These are phyloP conservation scores for Penicillium pulvis DNA, from an alignment of 495 filamentous ascomycete genomes.

Conservation along the genomic window DNA sequence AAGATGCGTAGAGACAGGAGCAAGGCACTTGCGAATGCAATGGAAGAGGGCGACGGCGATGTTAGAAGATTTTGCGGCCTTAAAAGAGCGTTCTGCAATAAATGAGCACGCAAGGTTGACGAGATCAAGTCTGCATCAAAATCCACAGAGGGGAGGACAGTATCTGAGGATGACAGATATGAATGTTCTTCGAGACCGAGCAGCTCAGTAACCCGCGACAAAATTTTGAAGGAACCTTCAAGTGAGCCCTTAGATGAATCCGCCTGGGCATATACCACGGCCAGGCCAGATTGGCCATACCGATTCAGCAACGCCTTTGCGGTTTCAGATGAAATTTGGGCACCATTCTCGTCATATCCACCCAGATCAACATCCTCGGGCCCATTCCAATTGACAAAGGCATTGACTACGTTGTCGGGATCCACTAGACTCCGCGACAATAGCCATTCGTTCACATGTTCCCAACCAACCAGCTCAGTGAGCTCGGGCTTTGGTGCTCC, in stretches of 20 bases:
- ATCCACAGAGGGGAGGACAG: constrained; percentile 32
- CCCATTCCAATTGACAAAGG: constrained; percentile 76
- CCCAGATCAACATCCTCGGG: constrained; percentile 79
- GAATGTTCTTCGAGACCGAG: constrained; percentile 57
- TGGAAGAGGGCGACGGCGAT: constrained; percentile 58
- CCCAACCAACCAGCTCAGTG: constrained; percentile 59
- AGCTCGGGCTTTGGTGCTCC: constrained; percentile 23
- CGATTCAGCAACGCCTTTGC: constrained; percentile 54
- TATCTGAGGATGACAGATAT: constrained; percentile 33
- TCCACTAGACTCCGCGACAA: constrained; percentile 59
- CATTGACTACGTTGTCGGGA: constrained; percentile 53
- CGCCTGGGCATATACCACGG: constrained; percentile 69
- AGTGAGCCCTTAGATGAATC: constrained; percentile 60
- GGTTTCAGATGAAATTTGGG: constrained; percentile 54
- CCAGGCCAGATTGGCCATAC: constrained; percentile 74
- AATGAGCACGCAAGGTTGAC: constrained; percentile 45
- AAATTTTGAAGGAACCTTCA: constrained; percentile 61
- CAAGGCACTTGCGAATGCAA: constrained; percentile 65
- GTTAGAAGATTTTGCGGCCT: constrained; percentile 67
- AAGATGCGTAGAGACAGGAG: constrained; percentile 69
- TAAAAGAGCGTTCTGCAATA: constrained; percentile 61
- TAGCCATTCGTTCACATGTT: constrained; percentile 81
- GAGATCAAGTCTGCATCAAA: constrained; percentile 42
- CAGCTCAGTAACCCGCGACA: constrained; percentile 60
- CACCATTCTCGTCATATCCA: constrained; percentile 56